Percentiles rank a stretch among this genome's conserved stretches.
Conservation (phyloP, 305 asterid genomes). For the Fraxinus albicans region DNA sequence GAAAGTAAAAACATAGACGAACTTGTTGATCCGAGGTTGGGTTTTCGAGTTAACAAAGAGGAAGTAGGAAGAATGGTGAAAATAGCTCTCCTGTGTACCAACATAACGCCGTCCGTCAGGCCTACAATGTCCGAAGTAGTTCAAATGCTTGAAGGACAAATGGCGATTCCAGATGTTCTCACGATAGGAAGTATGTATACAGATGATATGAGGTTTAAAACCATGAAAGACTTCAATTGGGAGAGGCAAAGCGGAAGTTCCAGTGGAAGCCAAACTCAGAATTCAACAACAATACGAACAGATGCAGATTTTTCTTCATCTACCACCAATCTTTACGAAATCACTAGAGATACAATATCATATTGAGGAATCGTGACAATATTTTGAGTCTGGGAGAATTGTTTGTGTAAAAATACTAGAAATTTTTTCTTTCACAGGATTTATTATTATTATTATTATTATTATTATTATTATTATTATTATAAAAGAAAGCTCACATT, state of each 20-base stretch:
- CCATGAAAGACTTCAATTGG: slow-evolving; percentile 67
- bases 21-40: slow-evolving; percentile 58
- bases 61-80: slow-evolving; percentile 61
- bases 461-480: too few relatives aligned
- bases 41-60: slow-evolving; percentile 33
- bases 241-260: slow-evolving; percentile 46
- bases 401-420: not conserved
- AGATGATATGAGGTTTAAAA: slow-evolving; percentile 68
- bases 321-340: not conserved
- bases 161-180: slow-evolving; percentile 45
- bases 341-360: not conserved
- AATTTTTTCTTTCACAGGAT: not conserved
- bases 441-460: too few relatives aligned
- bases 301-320: slow-evolving; percentile 24
- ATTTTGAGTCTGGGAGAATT: not conserved
- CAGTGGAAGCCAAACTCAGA: slow-evolving; percentile 34
- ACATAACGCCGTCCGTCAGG: slow-evolving; percentile 66
- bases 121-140: slow-evolving; percentile 86
- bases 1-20: slow-evolving; percentile 53
- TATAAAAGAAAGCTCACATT: not conserved
- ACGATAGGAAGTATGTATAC: slow-evolving; percentile 34
- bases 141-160: slow-evolving; percentile 74
- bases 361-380: not conserved
- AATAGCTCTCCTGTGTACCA: slow-evolving; percentile 76
- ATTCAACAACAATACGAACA: slow-evolving; percentile 38